Percentiles rank a stretch among this genome's conserved stretches.
Conservation (phyloP, 768 basidiomycete species). For the Termitomyces sp. region DNA sequence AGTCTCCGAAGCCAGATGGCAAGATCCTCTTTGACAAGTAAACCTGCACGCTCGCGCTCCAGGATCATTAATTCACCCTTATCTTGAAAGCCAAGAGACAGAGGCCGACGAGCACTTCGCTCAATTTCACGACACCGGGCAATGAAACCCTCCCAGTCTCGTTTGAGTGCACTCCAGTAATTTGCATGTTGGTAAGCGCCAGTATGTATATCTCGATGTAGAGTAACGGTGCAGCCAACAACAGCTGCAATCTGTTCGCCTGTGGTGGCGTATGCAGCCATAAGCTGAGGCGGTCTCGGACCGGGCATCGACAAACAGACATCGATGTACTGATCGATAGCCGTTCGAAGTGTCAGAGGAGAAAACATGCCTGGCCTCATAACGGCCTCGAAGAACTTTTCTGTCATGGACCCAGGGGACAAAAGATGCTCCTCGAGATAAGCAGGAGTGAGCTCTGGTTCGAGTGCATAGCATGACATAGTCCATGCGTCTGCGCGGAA, state of each 20-base stretch:
- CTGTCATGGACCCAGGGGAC: conserved; percentile 63
- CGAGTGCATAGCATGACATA: conserved; percentile 54
- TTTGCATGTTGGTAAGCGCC: conserved; percentile 74
- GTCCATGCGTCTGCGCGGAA: conserved; percentile 41
- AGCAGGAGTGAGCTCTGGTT: conserved; percentile 76
- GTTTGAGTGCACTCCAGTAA: conserved; percentile 80
- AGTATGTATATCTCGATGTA: conserved; percentile 70
- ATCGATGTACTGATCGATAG: conserved; percentile 78
- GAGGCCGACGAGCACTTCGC: conserved; percentile 77
- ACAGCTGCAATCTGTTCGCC: conserved; percentile 75
- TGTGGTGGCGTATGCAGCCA: conserved; percentile 57
- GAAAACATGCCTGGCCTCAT: conserved; percentile 90
- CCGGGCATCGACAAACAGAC: conserved; percentile 64
- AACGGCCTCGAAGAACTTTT: conserved; percentile 77
- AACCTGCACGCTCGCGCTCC: conserved; percentile 74
- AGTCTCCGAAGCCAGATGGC: conserved; percentile 52
- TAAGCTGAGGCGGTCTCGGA: conserved; percentile 49
- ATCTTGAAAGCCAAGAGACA: conserved; percentile 50
- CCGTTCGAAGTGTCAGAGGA: conserved; percentile 69
- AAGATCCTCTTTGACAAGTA: conserved; percentile 60
- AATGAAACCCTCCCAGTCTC: conserved; percentile 96
- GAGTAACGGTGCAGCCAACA: conserved; percentile 79
- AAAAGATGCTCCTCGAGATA: conserved; percentile 83
- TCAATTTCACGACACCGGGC: conserved; percentile 89
- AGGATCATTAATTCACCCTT: conserved; percentile 52